phyloP scores from a whole-genome alignment of 768 basidiomycete genomes.

The Mycena floridula region DNA sequence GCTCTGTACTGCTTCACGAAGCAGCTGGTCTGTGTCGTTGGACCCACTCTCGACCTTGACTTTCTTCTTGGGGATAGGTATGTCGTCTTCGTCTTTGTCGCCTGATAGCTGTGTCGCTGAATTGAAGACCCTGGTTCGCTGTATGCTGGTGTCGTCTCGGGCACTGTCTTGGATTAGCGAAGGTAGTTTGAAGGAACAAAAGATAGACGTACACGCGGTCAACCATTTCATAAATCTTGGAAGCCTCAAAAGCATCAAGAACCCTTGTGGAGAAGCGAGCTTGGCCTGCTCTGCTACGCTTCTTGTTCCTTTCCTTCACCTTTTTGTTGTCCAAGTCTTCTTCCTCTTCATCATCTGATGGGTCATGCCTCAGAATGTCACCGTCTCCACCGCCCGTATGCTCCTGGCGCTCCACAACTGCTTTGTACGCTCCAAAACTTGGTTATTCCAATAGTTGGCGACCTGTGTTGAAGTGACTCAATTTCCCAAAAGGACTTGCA shows the following conservation, averaged over 20 bases:
- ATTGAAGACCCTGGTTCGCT: background rate
- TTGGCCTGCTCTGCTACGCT: background rate
- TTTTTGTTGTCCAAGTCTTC: background rate
- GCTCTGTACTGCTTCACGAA: background rate
- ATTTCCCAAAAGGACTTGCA: background rate
- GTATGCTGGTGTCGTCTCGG: background rate
- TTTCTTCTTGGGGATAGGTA: background rate
- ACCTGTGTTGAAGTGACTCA: background rate
- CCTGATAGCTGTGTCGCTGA: background rate
- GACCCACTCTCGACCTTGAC: background rate
- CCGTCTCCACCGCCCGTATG: conserved; percentile 13
- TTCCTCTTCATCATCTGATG: background rate
- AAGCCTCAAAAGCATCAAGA: conserved; percentile 6
- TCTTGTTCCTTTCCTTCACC: background rate
- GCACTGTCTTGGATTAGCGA: background rate
- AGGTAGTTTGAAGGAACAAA: background rate
- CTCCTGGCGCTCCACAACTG: background rate
- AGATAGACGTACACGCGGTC: conserved; percentile 7
- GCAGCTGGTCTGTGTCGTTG: background rate
- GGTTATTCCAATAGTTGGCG: background rate
- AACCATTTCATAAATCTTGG: conserved; percentile 4
- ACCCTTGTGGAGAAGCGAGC: background rate
- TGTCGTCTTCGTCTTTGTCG: background rate
- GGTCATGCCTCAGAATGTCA: background rate
- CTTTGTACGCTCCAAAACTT: conserved; percentile 3